phyloP scores from a whole-genome alignment of 192 early-diverging fungal genomes.

The Allomyces javanicus region DNA sequence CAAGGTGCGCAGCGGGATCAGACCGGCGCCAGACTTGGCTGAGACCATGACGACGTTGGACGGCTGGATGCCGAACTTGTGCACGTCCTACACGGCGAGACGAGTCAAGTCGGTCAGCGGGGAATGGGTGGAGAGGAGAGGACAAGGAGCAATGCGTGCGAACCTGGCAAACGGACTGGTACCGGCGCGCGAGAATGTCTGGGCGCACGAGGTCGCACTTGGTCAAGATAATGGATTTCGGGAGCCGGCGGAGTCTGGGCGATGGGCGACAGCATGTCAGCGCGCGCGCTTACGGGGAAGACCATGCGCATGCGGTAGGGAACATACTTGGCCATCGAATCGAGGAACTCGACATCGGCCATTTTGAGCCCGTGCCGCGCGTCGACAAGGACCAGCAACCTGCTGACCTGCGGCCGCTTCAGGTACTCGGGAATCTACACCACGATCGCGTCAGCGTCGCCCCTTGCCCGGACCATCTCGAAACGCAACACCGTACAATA shows the following conservation, averaged over 20 bases:
- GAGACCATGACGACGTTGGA: not conserved
- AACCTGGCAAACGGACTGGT: constrained; percentile 28
- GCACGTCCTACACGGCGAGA: not conserved
- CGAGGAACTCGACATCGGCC: constrained; percentile 29
- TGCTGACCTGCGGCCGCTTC: constrained; percentile 28
- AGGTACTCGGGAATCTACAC: constrained; percentile 49
- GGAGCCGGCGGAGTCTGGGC: not conserved
- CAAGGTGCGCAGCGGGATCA: no score
- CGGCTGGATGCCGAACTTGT: not conserved
- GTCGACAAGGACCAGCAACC: constrained; percentile 55
- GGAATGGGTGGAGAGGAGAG: not conserved
- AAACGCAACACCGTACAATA: constrained; percentile 18
- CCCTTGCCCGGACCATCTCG: not conserved
- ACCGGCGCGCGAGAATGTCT: constrained; percentile 37
- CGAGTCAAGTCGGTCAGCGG: not conserved
- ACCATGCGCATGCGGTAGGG: not conserved
- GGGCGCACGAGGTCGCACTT: constrained; percentile 52
- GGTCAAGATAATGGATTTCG: constrained; percentile 28
- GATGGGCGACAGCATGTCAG: not conserved
- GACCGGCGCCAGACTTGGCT: no score
- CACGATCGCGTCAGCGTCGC: not conserved
- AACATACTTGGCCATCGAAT: constrained; percentile 23
- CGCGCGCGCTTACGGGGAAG: not conserved
- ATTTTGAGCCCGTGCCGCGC: constrained; percentile 46
- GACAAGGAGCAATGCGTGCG: not conserved